These are phyloP conservation scores for Venturia carpophila DNA, from an alignment of 2,329 filamentous ascomycete genomes.

Conservation along the genomic window DNA sequence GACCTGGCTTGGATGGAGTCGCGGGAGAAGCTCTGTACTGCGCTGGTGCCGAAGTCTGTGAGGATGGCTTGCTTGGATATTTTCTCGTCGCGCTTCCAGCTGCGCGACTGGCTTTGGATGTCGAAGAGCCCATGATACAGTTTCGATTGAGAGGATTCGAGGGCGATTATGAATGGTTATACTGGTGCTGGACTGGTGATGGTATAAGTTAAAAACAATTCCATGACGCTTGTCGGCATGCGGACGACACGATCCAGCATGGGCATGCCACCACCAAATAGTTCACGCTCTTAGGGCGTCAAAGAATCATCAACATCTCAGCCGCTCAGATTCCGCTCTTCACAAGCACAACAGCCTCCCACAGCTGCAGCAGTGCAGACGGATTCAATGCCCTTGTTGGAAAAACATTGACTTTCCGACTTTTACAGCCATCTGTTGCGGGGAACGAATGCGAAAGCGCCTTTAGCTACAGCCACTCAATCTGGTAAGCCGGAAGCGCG, in stretches of 20 bases:
- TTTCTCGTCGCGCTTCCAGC: slow-evolving; percentile 43
- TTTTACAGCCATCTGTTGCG: not conserved
- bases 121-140: slow-evolving; percentile 47
- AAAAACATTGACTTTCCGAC: too few relatives aligned
- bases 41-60: slow-evolving; percentile 25
- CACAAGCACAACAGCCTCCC: not conserved
- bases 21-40: slow-evolving; percentile 23
- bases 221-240: slow-evolving; percentile 2
- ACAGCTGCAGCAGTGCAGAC: too few relatives aligned
- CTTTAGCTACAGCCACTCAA: not conserved
- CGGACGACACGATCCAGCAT: too few relatives aligned
- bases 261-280: not conserved
- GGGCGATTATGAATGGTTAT: not conserved
- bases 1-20: slow-evolving; percentile 30
- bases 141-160: not conserved
- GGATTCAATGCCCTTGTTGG: too few relatives aligned
- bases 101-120: slow-evolving; percentile 48
- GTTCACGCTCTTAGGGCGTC: not conserved
- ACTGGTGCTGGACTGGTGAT: not conserved
- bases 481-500: not conserved
- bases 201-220: not conserved
- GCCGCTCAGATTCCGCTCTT: not conserved
- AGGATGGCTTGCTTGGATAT: slow-evolving; percentile 43
- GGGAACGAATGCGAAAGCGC: not conserved
- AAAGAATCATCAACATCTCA: not conserved